These are phyloP conservation scores for Melampsora americana DNA, from an alignment of 1,284 basidiomycete genomes.

Conservation along the genomic window DNA sequence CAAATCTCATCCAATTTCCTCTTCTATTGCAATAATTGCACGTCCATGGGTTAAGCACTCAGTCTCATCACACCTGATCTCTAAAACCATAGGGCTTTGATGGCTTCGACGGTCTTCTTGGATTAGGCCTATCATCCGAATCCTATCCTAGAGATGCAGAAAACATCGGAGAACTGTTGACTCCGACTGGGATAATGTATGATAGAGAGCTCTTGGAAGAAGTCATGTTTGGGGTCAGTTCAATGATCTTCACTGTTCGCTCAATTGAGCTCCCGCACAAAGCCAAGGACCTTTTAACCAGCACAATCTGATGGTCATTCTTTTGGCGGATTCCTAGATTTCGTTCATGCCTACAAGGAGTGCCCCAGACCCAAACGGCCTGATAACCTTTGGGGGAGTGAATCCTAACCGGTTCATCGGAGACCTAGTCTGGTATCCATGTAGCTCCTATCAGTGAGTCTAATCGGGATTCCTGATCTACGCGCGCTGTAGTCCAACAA, in stretches of 20 bases:
- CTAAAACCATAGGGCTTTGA: constrained; percentile 36
- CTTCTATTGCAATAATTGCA: background rate
- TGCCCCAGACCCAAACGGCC: constrained; percentile 32
- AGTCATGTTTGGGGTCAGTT: constrained; percentile 42
- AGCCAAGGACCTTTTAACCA: background rate
- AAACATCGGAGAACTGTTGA: constrained; percentile 42
- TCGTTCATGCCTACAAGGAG: constrained; percentile 43
- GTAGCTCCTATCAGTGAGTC: constrained; percentile 43
- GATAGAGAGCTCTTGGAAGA: constrained; percentile 38
- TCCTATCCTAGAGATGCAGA: constrained; percentile 41
- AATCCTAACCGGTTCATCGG: constrained; percentile 33
- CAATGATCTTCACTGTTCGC: background rate
- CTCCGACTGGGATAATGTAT: constrained; percentile 44
- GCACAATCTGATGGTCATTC: constrained; percentile 1
- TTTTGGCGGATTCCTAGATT: constrained; percentile 9
- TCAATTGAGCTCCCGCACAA: background rate
- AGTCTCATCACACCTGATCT: no score
- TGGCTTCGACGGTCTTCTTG: constrained; percentile 38
- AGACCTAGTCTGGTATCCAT: constrained; percentile 37
- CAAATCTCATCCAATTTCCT: background rate
- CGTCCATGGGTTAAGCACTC: no score
- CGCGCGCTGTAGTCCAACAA: background rate
- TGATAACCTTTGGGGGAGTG: constrained; percentile 43
- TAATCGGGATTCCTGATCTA: no score
- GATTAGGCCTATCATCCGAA: constrained; percentile 43